Conservation (phyloP, 140 eudicot species). For the Bidens hawaiensis region DNA sequence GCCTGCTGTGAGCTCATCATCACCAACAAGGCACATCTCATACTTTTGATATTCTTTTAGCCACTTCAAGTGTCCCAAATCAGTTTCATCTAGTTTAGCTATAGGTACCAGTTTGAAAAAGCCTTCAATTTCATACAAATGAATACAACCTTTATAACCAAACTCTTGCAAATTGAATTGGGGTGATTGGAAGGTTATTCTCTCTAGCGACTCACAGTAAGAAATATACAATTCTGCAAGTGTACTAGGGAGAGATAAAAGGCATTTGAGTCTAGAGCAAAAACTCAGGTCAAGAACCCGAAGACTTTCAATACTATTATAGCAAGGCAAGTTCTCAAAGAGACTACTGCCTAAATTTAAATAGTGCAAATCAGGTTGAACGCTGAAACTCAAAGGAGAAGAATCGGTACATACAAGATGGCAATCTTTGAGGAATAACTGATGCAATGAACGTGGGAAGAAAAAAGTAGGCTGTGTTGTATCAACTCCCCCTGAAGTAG, state of each 20-base stretch:
- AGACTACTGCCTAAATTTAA: conserved; percentile 1
- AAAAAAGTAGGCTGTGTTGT: background rate
- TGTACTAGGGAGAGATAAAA: conserved; percentile 9
- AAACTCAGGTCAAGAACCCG: conserved; percentile 20
- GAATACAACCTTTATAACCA: conserved; percentile 23
- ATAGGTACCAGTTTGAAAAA: conserved; percentile 11
- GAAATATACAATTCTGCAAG: conserved; percentile 14
- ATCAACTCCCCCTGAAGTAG: too few species aligned
- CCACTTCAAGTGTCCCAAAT: conserved; percentile 31
- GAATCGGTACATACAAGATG: background rate
- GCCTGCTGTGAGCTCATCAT: conserved; percentile 20
- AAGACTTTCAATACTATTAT: background rate
- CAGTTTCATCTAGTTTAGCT: background rate
- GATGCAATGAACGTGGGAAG: background rate
- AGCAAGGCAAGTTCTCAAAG: conserved; percentile 3
- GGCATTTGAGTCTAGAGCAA: background rate
- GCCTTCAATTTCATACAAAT: conserved; percentile 25
- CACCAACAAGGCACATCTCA: conserved; percentile 20
- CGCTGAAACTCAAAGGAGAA: conserved; percentile 6
- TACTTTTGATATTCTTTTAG: background rate
- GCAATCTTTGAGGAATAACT: conserved; percentile 10
- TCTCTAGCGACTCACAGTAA: conserved; percentile 7
- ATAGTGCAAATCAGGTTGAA: conserved; percentile 8
- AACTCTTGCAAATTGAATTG: too few species aligned
- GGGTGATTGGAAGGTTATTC: conserved; percentile 13